Conservation (phyloP, 768 basidiomycete species). For the Pleurotus tuber-regium region DNA sequence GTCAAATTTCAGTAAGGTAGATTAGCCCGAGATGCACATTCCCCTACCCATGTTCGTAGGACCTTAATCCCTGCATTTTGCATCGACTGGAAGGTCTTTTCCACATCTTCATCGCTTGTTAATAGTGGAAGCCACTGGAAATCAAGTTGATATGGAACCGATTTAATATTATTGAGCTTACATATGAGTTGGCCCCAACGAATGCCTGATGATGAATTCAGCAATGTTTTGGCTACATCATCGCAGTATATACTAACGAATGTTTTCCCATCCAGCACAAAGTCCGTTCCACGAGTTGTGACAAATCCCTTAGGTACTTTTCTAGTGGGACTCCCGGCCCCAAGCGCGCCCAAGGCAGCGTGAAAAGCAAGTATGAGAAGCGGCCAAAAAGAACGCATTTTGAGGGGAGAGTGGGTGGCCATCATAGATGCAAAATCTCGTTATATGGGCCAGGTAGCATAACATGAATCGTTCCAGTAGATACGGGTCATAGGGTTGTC, state of each 20-base stretch:
- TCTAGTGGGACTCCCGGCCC: neutral
- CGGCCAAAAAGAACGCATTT: neutral
- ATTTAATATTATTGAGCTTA: slow-evolving; percentile 20
- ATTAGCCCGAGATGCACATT: neutral
- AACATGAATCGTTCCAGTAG: neutral
- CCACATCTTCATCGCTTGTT: slow-evolving; percentile 44
- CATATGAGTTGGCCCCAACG: slow-evolving; percentile 56
- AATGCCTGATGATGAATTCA: slow-evolving; percentile 30
- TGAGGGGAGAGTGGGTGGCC: neutral
- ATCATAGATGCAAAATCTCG: neutral
- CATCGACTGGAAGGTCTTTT: slow-evolving; percentile 48
- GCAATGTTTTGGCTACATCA: neutral
- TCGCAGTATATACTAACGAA: slow-evolving; percentile 33
- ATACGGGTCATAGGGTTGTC: neutral
- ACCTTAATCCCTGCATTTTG: slow-evolving; percentile 47
- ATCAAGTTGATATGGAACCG: neutral
- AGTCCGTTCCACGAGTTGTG: slow-evolving; percentile 37
- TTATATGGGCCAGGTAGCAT: neutral
- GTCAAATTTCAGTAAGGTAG: neutral
- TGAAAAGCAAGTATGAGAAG: neutral
- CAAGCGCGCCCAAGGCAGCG: neutral
- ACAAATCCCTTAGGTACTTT: slow-evolving; percentile 39
- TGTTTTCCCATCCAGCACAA: slow-evolving; percentile 47
- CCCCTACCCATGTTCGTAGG: slow-evolving; percentile 49
- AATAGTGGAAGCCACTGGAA: slow-evolving; percentile 54